A percentile compares a stretch with the other conserved stretches of the same genome.
Conservation (phyloP, 805 yeast genomes). For the Wickerhamomyces bovis region DNA sequence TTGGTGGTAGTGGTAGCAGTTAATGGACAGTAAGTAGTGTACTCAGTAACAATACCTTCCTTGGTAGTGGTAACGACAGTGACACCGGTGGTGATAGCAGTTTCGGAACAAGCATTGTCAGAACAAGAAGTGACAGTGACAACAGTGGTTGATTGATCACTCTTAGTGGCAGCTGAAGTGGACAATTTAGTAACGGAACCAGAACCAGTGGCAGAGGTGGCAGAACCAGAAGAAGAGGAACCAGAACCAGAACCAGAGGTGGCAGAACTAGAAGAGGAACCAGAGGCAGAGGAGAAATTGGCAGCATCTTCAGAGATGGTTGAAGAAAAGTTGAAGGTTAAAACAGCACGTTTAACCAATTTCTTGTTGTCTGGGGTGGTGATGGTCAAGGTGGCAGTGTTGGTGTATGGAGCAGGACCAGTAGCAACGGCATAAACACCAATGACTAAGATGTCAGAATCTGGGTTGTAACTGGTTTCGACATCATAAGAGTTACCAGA, state of each 20-base stretch:
- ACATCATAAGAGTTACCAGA: constrained; percentile 11
- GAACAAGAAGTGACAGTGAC: constrained; percentile 25
- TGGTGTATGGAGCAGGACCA: constrained; percentile 18
- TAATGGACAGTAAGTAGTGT: constrained; percentile 23
- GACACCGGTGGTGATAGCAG: constrained; percentile 24
- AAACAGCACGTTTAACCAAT: constrained; percentile 15
- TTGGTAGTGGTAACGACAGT: constrained; percentile 27
- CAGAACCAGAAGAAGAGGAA: constrained; percentile 3
- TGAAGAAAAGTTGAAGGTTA: constrained; percentile 4
- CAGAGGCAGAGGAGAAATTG: constrained; percentile 14
- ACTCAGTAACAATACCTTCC: constrained; percentile 12
- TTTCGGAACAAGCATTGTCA: constrained; percentile 11
- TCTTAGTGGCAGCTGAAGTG: constrained; percentile 21
- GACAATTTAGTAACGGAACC: constrained; percentile 18
- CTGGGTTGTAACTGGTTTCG: constrained; percentile 7
- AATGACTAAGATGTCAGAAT: constrained; percentile 9
- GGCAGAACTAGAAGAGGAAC: constrained; percentile 14
- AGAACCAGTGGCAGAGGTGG: constrained; percentile 8
- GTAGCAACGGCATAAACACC: constrained; percentile 14
- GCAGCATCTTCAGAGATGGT: constrained; percentile 9
- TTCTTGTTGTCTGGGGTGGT: constrained; percentile 8
- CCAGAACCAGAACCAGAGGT: constrained; percentile 13
- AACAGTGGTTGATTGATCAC: constrained; percentile 21
- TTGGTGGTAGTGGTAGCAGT: constrained; percentile 9
- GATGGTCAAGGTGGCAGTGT: constrained; percentile 10